Percentiles rank a stretch among this genome's conserved stretches.
Conservation (phyloP, 257 asterid genomes). For the Nicotiana paniculata region DNA sequence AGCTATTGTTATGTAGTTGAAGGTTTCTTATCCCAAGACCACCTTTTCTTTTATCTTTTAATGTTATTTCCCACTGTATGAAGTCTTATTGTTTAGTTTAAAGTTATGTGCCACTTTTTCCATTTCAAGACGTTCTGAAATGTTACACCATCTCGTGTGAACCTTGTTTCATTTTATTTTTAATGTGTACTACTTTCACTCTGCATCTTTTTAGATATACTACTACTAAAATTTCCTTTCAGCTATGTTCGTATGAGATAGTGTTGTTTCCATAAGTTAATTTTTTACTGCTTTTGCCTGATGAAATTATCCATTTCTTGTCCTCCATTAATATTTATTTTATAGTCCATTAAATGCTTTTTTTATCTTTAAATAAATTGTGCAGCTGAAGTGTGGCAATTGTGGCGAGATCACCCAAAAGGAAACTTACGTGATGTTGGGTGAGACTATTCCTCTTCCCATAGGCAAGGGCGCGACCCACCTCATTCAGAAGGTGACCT, state of each 20-base stretch:
- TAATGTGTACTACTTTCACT: background rate
- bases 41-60: background rate
- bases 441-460: constrained; percentile 50
- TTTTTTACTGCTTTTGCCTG: background rate
- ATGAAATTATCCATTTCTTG: background rate
- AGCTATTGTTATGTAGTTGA: background rate
- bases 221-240: background rate
- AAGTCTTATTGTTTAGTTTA: background rate
- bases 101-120: background rate
- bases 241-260: background rate
- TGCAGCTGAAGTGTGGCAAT: constrained; percentile 65
- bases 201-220: background rate
- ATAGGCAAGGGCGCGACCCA: constrained; percentile 54
- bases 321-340: background rate
- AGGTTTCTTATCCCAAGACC: background rate
- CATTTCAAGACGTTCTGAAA: background rate
- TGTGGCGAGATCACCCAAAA: constrained; percentile 74
- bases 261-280: background rate
- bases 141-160: background rate
- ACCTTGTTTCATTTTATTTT: background rate
- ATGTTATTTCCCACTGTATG: background rate
- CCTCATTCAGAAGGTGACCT: constrained; percentile 67
- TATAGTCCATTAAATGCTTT: background rate
- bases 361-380: background rate
- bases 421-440: constrained; percentile 62